These are phyloP conservation scores for Schizosaccharomyces octosporus DNA, from an alignment of 805 yeast species.

Conservation along the genomic window DNA sequence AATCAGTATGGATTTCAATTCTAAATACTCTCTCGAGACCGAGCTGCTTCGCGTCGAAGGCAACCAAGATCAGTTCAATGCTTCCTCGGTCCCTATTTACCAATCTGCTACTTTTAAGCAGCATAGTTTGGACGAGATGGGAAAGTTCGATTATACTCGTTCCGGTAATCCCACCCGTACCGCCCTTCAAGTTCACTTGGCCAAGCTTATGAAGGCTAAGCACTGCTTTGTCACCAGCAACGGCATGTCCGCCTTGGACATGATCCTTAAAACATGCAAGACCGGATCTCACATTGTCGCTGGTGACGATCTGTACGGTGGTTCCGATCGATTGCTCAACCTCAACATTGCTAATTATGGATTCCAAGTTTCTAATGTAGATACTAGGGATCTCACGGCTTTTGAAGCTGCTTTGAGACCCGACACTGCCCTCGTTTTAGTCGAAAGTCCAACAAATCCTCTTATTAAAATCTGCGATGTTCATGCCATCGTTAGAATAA, in stretches of 20 bases:
- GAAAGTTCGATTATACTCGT: conserved; percentile 67
- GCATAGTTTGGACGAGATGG: conserved; percentile 43
- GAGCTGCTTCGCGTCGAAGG: conserved; percentile 34
- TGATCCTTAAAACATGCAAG: conserved; percentile 40
- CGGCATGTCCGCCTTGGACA: conserved; percentile 86
- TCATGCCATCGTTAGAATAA: conserved; percentile 35
- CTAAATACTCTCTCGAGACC: conserved; percentile 24
- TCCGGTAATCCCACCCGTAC: conserved; percentile 88
- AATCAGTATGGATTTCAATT: not conserved
- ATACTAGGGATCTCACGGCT: conserved; percentile 47
- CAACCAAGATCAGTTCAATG: conserved; percentile 37
- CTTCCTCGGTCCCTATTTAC: conserved; percentile 72
- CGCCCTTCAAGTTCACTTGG: conserved; percentile 49
- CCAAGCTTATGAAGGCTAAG: conserved; percentile 53
- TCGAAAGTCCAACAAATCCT: conserved; percentile 88
- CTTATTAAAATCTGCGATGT: conserved; percentile 70
- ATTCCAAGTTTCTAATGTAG: conserved; percentile 47
- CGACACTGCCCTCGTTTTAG: conserved; percentile 50
- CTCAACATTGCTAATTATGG: conserved; percentile 40
- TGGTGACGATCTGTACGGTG: conserved; percentile 88
- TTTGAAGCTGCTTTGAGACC: conserved; percentile 31
- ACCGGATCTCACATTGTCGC: conserved; percentile 86
- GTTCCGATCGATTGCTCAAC: conserved; percentile 65
- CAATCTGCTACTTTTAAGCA: conserved; percentile 91
- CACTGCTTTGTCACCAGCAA: conserved; percentile 61